Percentiles rank a stretch among this genome's conserved stretches.
These are phyloP conservation scores for Trametes pubescens DNA, from an alignment of 1,284 basidiomycete genomes.

Conservation along the genomic window DNA sequence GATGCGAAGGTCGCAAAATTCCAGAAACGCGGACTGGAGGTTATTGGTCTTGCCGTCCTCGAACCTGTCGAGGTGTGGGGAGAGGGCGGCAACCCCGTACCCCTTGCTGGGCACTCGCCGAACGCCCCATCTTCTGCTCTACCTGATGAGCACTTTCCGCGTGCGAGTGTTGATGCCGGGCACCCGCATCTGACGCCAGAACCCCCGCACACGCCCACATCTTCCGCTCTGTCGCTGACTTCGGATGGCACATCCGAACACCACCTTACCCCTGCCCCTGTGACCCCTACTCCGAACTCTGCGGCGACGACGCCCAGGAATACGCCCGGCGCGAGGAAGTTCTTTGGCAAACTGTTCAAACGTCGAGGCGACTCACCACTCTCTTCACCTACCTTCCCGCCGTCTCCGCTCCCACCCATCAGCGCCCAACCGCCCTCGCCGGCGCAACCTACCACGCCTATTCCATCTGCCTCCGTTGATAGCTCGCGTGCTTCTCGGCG, in stretches of 20 bases:
- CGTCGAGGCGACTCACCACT: slow-evolving; percentile 49
- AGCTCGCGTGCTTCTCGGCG: slow-evolving; percentile 22
- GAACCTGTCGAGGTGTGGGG: slow-evolving; percentile 87
- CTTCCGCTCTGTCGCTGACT: slow-evolving; percentile 50
- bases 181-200: slow-evolving; percentile 23
- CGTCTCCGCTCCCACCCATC: slow-evolving; percentile 31
- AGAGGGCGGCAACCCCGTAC: slow-evolving; percentile 30
- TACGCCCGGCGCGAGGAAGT: slow-evolving; percentile 58
- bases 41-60: slow-evolving; percentile 78
- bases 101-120: slow-evolving; percentile 26
- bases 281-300: slow-evolving; percentile 34
- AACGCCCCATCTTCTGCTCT: slow-evolving; percentile 25
- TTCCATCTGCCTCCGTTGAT: slow-evolving; percentile 22
- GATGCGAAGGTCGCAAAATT: slow-evolving; percentile 96
- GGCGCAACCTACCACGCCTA: slow-evolving; percentile 22
- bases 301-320: slow-evolving; percentile 32
- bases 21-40: slow-evolving; percentile 83
- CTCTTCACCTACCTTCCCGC: slow-evolving; percentile 24
- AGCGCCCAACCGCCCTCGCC: slow-evolving; percentile 34
- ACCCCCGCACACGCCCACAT: slow-evolving; percentile 45
- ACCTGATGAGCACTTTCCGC: slow-evolving; percentile 27
- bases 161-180: slow-evolving; percentile 30
- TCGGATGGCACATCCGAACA: slow-evolving; percentile 42
- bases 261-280: slow-evolving; percentile 35
- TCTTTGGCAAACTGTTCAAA: slow-evolving; percentile 82